Percentiles rank a stretch among this genome's conserved stretches.
Conservation (phyloP, 2,329 filamentous ascomycete genomes). For the Cladorrhinum sp. region DNA sequence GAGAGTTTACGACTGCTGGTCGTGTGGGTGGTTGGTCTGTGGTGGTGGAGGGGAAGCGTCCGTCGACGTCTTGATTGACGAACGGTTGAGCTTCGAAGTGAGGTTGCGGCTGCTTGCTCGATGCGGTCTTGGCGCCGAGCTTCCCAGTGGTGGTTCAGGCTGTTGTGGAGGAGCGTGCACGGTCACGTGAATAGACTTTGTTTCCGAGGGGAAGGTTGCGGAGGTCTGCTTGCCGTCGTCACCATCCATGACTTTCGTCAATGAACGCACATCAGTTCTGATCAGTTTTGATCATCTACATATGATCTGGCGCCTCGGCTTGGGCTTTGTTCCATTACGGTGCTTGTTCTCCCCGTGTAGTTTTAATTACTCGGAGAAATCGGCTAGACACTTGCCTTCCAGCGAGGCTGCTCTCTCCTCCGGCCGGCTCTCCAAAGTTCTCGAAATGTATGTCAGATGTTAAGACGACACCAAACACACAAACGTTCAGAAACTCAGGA, state of each 20-base stretch:
- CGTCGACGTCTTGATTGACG: not conserved
- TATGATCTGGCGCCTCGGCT: too few relatives aligned
- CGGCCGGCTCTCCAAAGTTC: not conserved
- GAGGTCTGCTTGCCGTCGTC: too few relatives aligned
- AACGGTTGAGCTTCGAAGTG: slow-evolving; percentile 11
- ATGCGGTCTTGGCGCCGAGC: slow-evolving; percentile 18
- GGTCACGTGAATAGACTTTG: slow-evolving; percentile 11
- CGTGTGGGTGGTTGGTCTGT: not conserved
- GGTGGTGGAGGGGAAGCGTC: slow-evolving; percentile 2
- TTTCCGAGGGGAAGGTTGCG: not conserved
- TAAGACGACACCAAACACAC: not conserved
- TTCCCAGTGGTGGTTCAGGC: not conserved
- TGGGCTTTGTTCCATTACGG: too few relatives aligned
- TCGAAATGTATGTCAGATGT: not conserved
- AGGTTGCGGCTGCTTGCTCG: not conserved
- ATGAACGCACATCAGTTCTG: too few relatives aligned
- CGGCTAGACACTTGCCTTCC: too few relatives aligned
- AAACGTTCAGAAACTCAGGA: too few relatives aligned
- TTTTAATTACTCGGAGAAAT: not conserved
- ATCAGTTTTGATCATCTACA: too few relatives aligned
- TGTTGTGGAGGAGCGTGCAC: not conserved
- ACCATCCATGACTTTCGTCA: too few relatives aligned
- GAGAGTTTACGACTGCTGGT: not conserved
- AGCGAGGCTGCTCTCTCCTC: too few relatives aligned
- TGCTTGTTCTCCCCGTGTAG: not conserved